These are phyloP conservation scores for Pythium oligandrum DNA, from an alignment of 352 stramenopile genomes.

Conservation along the genomic window DNA sequence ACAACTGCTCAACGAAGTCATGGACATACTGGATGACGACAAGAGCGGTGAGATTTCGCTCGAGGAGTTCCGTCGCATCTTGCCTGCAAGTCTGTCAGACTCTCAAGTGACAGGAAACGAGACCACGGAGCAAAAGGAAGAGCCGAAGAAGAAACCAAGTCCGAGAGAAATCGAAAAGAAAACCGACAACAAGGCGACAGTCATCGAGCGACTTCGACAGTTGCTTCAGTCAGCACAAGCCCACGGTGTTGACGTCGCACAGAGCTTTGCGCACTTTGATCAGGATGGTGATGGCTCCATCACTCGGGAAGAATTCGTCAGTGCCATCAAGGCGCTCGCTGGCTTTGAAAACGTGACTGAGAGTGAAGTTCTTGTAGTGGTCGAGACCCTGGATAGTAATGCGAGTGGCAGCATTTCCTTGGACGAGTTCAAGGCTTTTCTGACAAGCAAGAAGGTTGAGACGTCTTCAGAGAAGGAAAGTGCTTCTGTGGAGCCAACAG, in stretches of 20 bases:
- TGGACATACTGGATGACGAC: conserved; percentile 59
- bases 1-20: conserved; percentile 29
- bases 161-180: too few relatives aligned
- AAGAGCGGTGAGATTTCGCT: conserved; percentile 56
- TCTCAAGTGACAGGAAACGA: not conserved
- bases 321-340: conserved; percentile 36
- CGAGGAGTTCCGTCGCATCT: conserved; percentile 57
- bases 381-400: conserved; percentile 43
- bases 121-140: conserved; percentile 1
- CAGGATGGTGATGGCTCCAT: conserved; percentile 41
- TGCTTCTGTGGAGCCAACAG: too few relatives aligned
- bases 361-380: conserved; percentile 33
- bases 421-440: conserved; percentile 33
- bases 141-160: not conserved
- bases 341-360: conserved; percentile 36
- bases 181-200: too few relatives aligned
- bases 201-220: conserved; percentile 16
- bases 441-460: too few relatives aligned
- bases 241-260: conserved; percentile 37
- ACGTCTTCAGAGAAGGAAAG: too few relatives aligned
- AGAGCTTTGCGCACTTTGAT: conserved; percentile 60
- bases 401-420: conserved; percentile 53
- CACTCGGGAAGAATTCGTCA: conserved; percentile 46
- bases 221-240: conserved; percentile 31
- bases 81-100: conserved; percentile 8